A percentile compares a stretch with the other conserved stretches of the same genome.
Evolutionary conservation across 768 basidiomycete species (phyloP).

Genomic region (Lactifluus volemus): DNA sequence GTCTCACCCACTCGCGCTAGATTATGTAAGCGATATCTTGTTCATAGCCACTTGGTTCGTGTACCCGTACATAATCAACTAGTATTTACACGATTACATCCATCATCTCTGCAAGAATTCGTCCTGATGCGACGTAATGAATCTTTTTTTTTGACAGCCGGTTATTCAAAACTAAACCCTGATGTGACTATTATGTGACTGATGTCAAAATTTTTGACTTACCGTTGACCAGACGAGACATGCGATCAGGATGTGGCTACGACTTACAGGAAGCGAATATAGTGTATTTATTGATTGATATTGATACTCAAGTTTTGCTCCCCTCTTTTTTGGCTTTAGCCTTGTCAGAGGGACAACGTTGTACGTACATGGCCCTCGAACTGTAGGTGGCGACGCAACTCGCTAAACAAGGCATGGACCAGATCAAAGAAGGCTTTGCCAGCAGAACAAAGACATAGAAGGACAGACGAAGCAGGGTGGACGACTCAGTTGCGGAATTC

Average conservation of each 20-base stretch:
- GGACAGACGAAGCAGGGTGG: background rate
- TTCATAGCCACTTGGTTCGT: background rate
- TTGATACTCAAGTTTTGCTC: background rate
- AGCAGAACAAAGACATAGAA: background rate
- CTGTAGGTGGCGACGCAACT: background rate
- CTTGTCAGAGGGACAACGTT: background rate
- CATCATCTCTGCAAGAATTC: background rate
- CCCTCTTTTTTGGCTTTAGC: background rate
- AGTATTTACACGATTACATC: background rate
- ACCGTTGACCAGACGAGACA: background rate
- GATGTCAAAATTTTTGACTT: too few species aligned
- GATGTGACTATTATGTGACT: too few species aligned
- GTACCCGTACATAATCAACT: background rate
- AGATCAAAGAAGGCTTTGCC: background rate
- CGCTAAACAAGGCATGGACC: background rate
- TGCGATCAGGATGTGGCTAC: background rate
- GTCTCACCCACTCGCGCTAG: conserved; percentile 1
- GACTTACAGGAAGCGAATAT: background rate
- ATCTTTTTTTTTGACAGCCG: too few species aligned
- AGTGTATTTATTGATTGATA: background rate
- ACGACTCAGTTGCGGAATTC: background rate
- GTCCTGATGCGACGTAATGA: too few species aligned
- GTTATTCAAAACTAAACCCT: too few species aligned
- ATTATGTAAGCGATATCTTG: conserved; percentile 9
- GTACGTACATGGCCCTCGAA: background rate